Conservation (phyloP, 2,329 filamentous ascomycete species). For the Neofusicoccum kwambonambiense region DNA sequence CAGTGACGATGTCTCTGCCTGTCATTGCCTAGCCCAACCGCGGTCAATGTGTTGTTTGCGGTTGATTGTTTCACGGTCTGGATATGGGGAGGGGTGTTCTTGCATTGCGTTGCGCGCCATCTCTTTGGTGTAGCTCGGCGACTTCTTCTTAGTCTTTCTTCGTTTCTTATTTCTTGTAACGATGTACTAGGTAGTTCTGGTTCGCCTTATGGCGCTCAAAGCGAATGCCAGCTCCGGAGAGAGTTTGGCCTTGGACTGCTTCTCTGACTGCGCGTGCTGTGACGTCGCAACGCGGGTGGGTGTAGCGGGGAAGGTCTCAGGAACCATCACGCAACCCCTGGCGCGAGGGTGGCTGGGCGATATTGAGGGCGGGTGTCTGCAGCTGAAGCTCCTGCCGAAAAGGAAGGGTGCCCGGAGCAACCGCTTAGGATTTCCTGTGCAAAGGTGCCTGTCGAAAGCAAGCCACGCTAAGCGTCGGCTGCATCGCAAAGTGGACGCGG, state of each 20-base stretch:
- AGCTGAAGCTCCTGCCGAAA: no score
- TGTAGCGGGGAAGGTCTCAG: no score
- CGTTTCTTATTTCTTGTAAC: conserved; percentile 5
- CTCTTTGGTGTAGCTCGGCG: conserved; percentile 7
- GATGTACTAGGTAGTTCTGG: conserved; percentile 12
- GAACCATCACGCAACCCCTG: no score
- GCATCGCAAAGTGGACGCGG: conserved; percentile 9
- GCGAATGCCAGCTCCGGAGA: neutral
- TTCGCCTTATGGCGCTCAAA: neutral
- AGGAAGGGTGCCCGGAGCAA: no score
- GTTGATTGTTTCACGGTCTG: conserved; percentile 10
- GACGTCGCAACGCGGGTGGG: neutral
- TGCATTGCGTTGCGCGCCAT: conserved; percentile 4
- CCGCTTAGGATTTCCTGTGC: no score
- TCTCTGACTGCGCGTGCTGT: neutral
- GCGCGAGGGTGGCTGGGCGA: no score
- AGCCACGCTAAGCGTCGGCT: no score
- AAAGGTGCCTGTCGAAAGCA: no score
- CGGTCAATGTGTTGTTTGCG: neutral
- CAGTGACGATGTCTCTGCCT: neutral
- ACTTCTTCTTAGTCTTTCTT: neutral
- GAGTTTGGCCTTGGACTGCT: neutral
- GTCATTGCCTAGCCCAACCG: no score
- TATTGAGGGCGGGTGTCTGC: no score
- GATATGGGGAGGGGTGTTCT: conserved; percentile 5